Evolutionary conservation across 148 eudicot genomes (phyloP).

Genomic region (Dianthus caryophyllus): DNA sequence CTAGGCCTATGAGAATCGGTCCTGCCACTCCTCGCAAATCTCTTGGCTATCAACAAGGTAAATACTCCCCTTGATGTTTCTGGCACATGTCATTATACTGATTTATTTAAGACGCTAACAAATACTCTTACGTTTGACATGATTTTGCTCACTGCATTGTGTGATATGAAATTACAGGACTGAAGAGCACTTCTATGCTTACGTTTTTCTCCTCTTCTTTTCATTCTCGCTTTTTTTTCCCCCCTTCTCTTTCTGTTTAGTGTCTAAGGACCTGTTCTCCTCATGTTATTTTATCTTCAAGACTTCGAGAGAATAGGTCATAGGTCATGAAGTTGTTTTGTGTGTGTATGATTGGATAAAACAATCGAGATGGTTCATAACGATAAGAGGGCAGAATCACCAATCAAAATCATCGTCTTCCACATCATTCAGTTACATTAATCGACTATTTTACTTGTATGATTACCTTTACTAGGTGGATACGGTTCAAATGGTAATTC

Average conservation of each 20-base stretch:
- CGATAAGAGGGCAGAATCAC: background rate
- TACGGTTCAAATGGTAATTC: constrained; percentile 60
- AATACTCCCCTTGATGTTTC: no score
- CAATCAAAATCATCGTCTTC: background rate
- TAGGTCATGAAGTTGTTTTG: background rate
- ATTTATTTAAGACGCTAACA: no score
- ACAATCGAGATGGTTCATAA: background rate
- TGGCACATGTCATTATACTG: no score
- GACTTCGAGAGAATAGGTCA: no score
- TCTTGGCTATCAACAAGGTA: constrained; percentile 74
- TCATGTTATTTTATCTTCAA: no score
- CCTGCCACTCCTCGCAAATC: constrained; percentile 93
- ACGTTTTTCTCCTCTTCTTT: background rate
- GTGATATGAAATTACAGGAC: background rate
- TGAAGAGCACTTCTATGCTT: background rate
- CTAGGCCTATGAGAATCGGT: constrained; percentile 94
- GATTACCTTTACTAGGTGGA: constrained; percentile 66
- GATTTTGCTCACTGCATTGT: background rate
- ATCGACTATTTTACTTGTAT: background rate
- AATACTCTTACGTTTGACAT: background rate
- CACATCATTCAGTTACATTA: background rate
- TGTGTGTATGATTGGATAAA: background rate
- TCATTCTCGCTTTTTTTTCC: background rate
- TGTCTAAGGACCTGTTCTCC: no score
- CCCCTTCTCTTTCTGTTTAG: no score